Conservation (phyloP, 1,284 basidiomycete species). For the Papiliotrema flavescens region DNA sequence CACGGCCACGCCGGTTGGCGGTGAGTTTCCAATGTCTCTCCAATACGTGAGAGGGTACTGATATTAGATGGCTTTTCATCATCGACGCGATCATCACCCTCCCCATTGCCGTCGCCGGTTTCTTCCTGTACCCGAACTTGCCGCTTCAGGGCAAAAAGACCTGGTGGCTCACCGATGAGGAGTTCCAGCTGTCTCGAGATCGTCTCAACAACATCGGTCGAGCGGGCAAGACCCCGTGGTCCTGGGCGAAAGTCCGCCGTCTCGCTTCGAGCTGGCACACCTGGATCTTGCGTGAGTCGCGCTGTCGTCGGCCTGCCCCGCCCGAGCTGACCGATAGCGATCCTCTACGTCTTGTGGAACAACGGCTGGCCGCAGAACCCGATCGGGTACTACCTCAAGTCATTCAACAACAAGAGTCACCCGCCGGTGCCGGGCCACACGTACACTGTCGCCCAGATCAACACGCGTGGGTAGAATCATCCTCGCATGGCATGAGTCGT, state of each 20-base stretch:
- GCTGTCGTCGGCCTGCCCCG: too few species aligned
- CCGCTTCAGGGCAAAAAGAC: constrained; percentile 25
- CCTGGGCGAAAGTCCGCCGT: constrained; percentile 13
- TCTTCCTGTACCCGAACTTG: constrained; percentile 35
- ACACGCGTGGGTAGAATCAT: constrained; percentile 16
- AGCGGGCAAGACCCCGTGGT: constrained; percentile 22
- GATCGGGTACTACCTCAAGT: constrained; percentile 40
- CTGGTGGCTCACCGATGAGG: constrained; percentile 31
- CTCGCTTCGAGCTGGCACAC: constrained; percentile 36
- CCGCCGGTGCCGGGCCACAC: constrained; percentile 30
- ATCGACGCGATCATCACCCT: constrained; percentile 40
- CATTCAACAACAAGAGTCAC: constrained; percentile 30
- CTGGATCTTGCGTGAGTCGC: constrained; percentile 31
- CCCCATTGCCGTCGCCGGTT: constrained; percentile 39
- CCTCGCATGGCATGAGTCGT: neutral
- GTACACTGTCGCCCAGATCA: constrained; percentile 34
- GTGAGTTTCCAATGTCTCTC: constrained; percentile 26
- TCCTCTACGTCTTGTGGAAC: constrained; percentile 34
- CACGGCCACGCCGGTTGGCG: constrained; percentile 37
- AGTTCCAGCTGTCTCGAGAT: constrained; percentile 25
- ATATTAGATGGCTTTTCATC: constrained; percentile 34
- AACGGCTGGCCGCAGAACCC: constrained; percentile 27
- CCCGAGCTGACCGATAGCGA: constrained; percentile 13
- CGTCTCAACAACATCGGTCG: constrained; percentile 22
- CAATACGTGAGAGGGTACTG: neutral